Evolutionary conservation across 2,329 filamentous ascomycete genomes (phyloP), one percentile per base, ranked within the genome.

Genomic region (Phaeosphaeriaceae sp.): DNA sequence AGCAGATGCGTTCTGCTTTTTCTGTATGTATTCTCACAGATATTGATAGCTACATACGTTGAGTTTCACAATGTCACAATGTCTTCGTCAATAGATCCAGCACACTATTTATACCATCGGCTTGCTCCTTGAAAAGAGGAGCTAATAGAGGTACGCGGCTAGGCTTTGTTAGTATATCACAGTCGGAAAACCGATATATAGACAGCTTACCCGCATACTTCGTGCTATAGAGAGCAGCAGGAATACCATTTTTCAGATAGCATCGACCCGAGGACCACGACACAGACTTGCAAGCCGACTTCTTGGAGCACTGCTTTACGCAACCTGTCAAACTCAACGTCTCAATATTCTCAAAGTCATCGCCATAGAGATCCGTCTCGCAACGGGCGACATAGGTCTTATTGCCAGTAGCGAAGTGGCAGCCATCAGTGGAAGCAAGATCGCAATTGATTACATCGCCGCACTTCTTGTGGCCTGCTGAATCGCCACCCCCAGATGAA

Each of bases 361-460:
- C 55, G 4, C 61, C 61, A 28, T 63, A 61, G 32, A 54, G 61
- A 51, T 61, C 61, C 13, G 47, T 58, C 52, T 58, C 56, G 43
- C 61, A 63, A 22, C 49, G 49, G 8, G 50, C 40, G 32, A 52
- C 49, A 51, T 44, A 63, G 1, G 42, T 35, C 32, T 58, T 51
- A 32, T 30, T 28, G 13, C 49, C 51, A 10, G 43, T 46, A 11
- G 32, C 49, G 42, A 56, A 61, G 21, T n/a, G 40, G 50, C 61
- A 63, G 19, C 56, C 52, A 50, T 63, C 55, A 40, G 52, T 48
- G 17, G 17, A 21, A 23, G 58, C 55, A 23, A 47, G 10, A n/a
- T 47, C 22, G 44, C 44, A 47, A 22, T 47, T 26, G 44, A 47
- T 26, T 1, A 47, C 44, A 24, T 47, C 44, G 19, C 44, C 23